Base-by-base conservation (phyloP, 257 asterid genomes). In the Buddleja alternifolia region DNA sequence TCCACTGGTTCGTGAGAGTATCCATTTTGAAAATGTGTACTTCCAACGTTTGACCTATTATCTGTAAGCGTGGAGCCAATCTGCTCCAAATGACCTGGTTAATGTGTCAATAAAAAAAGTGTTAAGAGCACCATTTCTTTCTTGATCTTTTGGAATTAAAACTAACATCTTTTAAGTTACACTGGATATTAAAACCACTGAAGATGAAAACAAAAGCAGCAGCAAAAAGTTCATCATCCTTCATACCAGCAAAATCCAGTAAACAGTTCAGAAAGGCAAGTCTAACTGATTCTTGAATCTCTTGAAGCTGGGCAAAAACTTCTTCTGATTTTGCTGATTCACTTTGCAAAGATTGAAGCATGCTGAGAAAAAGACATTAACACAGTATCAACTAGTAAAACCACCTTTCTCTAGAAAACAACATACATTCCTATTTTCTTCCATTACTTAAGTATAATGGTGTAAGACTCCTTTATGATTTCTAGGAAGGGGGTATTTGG, bases 241-340 rank as follows among this genome's bases (percentile, higher is more conserved):
- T 17, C 85, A 61, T 88, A 93, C 99, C 96, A 73, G 95, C 90
- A 81, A 93, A 93, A 83, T 78, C 85, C 78, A 93, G 83, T 63
- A 90, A 82, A 79, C 96, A 93, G 80, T 87, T 93, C 71, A 93
- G 75, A 74, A 93, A 87, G 66, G 97, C 90, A 78, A 88, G 86
- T 76, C 97, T 83, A 73, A 93, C 90, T 62, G 99, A 85, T 71
- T 93, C 97, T 69, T 87, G 97, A 66, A 90, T 86, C 74, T 85
- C 97, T 77, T 87, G 96, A 80, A 93, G 91, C 84, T 88, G 93
- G 42, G 77, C 71, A 80, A 56, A 83, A 58, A 83, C 77, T 68
- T 93, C 97, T 62, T 87, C 97, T 47, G 95, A 86, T 77, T 79
- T 93, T 72, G 79, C 83, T 58, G 91, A 84, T 74, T 90, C 94